Base-by-base conservation (phyloP, 2,329 filamentous ascomycete species). In the Sphaerulina vaccinii region DNA sequence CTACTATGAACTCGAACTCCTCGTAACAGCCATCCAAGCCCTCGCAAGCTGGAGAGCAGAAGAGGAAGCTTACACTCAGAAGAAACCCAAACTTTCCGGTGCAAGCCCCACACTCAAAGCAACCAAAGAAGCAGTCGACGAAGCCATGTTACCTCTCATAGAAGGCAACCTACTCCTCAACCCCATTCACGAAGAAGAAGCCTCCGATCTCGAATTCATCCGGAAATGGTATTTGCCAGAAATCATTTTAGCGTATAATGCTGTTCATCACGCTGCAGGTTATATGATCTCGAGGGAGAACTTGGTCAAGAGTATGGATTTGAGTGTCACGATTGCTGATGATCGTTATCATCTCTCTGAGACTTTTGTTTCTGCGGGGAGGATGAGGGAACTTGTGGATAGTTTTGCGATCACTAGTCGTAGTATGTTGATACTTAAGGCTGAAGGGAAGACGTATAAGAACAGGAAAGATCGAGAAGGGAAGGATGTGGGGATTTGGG, bases 161-260 rank as follows among this genome's bases (percentile, higher is more conserved):
- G 39, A 60, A 15, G 65, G 65, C 42, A 55, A 49, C 18, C 60
- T 71, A 24, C 59, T 72, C 9, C 56, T 58, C 9, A 49, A 60
- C 9, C 54, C 64, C 1, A 46, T 56, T 9, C 61, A 66, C 45
- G 78, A 76, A 43, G 64, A 68, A 46, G 86, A 86, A 63, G 79
- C 82, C 53, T 68, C 75, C 13, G 82, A 88, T 49, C 79, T 90
- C 41, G 71, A 72, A 41, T 72, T 77, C 19, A 81, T 97, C 45
- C 84, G 90, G 59, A 80, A 83, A 49, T 81, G 82, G 0, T 97
- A 95, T 70, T 78, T 99, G 2, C 91, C 93, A 1, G 90, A 96
- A 68, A 81, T 88, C 15, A 77, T 96, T 36, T 79, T 99, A 43
- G 88, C 87, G 2, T 96, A 93, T 68, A 83, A 93, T 66, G 85